A percentile compares a stretch with the other conserved stretches of the same genome.
These are phyloP conservation scores for Melaleuca alternifolia DNA, from an alignment of 345 rosid genomes.

Conservation along the genomic window DNA sequence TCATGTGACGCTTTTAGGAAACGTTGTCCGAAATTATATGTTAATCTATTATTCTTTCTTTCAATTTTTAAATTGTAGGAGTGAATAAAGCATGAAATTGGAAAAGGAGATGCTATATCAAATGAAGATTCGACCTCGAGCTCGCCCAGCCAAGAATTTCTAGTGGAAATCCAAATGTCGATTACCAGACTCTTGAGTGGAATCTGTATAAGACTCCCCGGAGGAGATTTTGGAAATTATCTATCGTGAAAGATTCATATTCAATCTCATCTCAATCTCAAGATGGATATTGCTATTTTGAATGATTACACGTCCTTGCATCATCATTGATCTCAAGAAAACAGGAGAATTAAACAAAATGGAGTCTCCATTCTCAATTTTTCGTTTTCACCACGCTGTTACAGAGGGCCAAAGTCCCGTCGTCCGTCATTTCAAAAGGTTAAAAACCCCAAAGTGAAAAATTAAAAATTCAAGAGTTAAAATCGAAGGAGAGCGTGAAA, in stretches of 20 bases:
- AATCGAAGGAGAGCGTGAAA: background rate
- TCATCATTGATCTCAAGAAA: background rate
- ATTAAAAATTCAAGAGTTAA: too few relatives aligned
- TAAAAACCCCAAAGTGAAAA: background rate
- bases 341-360: background rate
- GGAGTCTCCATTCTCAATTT: background rate
- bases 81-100: background rate
- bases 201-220: constrained; percentile 7
- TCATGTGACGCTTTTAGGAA: too few relatives aligned
- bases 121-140: background rate
- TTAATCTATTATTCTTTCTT: background rate
- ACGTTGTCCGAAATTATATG: too few relatives aligned
- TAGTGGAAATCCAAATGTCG: background rate
- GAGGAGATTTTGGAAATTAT: background rate
- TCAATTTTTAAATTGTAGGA: background rate
- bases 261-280: too few relatives aligned
- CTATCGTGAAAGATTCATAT: background rate
- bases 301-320: too few relatives aligned
- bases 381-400: background rate
- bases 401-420: background rate
- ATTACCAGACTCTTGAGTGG: constrained; percentile 12
- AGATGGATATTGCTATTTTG: too few relatives aligned
- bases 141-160: background rate
- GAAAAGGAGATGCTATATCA: background rate
- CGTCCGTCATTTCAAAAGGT: background rate